These are phyloP conservation scores for Kregervanrija delftensis DNA, from an alignment of 805 yeast species.

Conservation along the genomic window DNA sequence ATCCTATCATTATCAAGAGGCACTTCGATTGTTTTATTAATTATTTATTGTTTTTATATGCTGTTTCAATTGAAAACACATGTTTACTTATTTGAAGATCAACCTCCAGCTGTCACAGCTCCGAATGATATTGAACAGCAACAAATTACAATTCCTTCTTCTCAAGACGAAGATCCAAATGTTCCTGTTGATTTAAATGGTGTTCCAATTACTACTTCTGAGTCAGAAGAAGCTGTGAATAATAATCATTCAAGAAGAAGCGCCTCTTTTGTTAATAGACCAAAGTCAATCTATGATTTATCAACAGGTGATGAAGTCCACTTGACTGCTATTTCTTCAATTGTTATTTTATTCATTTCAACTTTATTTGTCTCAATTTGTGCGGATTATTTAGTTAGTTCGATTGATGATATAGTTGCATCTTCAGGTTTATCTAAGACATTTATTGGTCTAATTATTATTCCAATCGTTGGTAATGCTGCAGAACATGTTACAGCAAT, in stretches of 20 bases:
- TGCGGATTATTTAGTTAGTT: constrained; percentile 91
- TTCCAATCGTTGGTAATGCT: constrained; percentile 97
- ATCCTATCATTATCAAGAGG: constrained; percentile 79
- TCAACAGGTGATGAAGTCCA: constrained; percentile 26
- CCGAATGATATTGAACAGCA: too few relatives aligned
- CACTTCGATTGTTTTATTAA: constrained; percentile 70
- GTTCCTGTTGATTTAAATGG: constrained; percentile 10
- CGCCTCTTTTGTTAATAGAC: constrained; percentile 22
- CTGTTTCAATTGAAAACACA: constrained; percentile 89
- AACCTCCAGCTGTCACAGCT: not conserved
- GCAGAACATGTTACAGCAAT: constrained; percentile 98
- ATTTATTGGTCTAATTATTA: constrained; percentile 85
- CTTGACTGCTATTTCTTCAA: constrained; percentile 47
- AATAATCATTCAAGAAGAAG: constrained; percentile 8
- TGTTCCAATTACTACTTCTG: constrained; percentile 12
- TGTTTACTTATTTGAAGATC: constrained; percentile 58
- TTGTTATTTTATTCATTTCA: constrained; percentile 49
- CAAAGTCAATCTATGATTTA: constrained; percentile 24
- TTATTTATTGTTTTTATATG: constrained; percentile 72
- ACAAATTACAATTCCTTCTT: too few relatives aligned
- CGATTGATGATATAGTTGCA: constrained; percentile 84
- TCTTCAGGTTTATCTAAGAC: constrained; percentile 86
- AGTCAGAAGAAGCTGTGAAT: constrained; percentile 16
- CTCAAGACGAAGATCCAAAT: too few relatives aligned
- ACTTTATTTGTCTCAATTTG: constrained; percentile 81